Conservation (phyloP, 148 eudicot genomes). For the Hydrangea macrophylla region DNA sequence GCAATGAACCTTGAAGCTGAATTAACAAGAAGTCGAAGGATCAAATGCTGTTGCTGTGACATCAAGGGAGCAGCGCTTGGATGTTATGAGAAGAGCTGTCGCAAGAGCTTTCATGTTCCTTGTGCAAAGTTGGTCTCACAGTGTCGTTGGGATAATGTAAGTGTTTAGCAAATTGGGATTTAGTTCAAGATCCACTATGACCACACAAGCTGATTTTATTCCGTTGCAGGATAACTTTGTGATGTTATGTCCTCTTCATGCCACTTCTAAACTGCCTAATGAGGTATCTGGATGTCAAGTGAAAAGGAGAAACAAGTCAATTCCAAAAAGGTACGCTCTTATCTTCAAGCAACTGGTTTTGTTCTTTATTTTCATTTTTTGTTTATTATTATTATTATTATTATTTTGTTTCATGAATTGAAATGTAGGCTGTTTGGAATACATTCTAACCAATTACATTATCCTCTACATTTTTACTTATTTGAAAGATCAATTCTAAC, state of each 20-base stretch:
- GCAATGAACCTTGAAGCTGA: conserved; percentile 29
- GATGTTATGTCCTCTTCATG: conserved; percentile 87
- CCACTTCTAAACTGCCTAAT: conserved; percentile 62
- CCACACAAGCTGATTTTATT: conserved; percentile 11
- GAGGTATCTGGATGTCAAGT: conserved; percentile 40
- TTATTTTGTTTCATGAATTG: too few species aligned
- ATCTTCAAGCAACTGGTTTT: not conserved
- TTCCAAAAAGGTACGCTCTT: conserved; percentile 41
- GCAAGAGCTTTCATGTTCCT: conserved; percentile 88
- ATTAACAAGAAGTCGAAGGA: conserved; percentile 45
- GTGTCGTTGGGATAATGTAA: conserved; percentile 92
- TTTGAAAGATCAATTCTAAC: too few species aligned
- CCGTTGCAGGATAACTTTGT: conserved; percentile 81
- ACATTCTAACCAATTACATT: too few species aligned
- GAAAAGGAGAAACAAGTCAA: conserved; percentile 33
- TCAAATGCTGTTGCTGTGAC: conserved; percentile 83
- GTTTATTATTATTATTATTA: too few species aligned
- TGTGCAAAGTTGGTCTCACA: conserved; percentile 71
- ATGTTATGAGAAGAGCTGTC: conserved; percentile 81
- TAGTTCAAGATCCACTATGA: not conserved
- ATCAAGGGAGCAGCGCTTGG: conserved; percentile 96
- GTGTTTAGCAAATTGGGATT: conserved; percentile 18
- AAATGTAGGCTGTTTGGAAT: too few species aligned
- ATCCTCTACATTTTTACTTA: too few species aligned
- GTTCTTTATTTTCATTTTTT: too few species aligned